phyloP scores from a whole-genome alignment of 2,329 filamentous ascomycete species.

The Fusarium compactum region DNA sequence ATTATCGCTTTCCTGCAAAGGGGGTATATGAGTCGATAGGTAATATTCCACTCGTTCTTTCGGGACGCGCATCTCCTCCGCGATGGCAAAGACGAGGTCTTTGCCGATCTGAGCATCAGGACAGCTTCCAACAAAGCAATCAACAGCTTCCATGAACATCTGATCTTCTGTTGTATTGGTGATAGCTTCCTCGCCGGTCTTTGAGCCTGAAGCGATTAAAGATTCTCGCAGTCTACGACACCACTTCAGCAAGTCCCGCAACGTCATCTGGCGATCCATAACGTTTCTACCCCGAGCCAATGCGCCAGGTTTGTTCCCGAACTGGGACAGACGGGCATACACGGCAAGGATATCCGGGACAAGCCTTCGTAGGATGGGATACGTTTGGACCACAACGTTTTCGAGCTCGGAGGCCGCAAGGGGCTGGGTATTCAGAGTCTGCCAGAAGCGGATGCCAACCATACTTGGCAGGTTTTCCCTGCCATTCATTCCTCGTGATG shows the following conservation, averaged over 20 bases:
- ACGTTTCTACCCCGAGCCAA: conserved; percentile 57
- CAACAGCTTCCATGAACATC: conserved; percentile 93
- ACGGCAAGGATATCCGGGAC: conserved; percentile 70
- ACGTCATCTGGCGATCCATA: conserved; percentile 68
- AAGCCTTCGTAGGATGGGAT: conserved; percentile 76
- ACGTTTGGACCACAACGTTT: conserved; percentile 77
- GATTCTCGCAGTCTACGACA: conserved; percentile 80
- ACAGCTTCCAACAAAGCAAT: conserved; percentile 89
- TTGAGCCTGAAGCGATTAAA: conserved; percentile 70
- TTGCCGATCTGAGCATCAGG: conserved; percentile 72
- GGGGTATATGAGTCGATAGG: conserved; percentile 77
- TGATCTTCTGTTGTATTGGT: conserved; percentile 79
- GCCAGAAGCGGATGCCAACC: conserved; percentile 90
- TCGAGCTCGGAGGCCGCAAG: conserved; percentile 77
- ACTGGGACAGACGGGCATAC: conserved; percentile 64
- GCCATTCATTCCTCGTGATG: conserved; percentile 75
- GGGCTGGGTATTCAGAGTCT: conserved; percentile 75
- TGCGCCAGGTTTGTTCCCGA: conserved; percentile 60
- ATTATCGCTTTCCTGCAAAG: conserved; percentile 70
- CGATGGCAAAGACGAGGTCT: conserved; percentile 76
- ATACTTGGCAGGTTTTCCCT: conserved; percentile 77
- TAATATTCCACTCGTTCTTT: conserved; percentile 84
- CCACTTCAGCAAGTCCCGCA: conserved; percentile 91
- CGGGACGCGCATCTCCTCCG: conserved; percentile 88
- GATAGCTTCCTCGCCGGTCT: conserved; percentile 76